phyloP scores from a whole-genome alignment of 2,329 filamentous ascomycete species.

The Ilyonectria mors-panacis region DNA sequence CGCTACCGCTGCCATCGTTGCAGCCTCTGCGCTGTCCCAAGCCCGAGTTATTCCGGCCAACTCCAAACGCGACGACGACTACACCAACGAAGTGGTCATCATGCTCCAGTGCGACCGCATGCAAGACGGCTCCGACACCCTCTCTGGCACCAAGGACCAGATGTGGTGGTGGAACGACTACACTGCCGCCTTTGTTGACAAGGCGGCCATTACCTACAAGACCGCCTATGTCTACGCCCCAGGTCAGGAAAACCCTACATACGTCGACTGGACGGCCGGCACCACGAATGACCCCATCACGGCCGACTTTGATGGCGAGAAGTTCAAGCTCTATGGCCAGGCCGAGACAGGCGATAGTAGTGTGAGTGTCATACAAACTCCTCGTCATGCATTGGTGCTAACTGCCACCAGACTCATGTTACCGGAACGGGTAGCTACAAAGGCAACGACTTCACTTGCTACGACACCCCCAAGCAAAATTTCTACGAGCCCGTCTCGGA shows the following conservation, averaged over 20 bases:
- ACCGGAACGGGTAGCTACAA: background rate
- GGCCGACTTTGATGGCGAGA: background rate
- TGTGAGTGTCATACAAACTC: background rate
- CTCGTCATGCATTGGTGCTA: background rate
- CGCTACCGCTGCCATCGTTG: background rate
- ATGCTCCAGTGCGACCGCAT: background rate
- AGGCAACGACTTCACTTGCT: background rate
- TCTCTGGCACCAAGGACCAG: background rate
- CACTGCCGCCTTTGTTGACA: background rate
- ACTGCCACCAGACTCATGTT: background rate
- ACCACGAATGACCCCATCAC: background rate
- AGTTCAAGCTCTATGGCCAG: background rate
- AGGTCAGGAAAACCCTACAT: background rate
- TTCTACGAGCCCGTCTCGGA: background rate
- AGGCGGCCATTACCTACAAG: background rate
- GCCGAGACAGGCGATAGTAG: background rate
- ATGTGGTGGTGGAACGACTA: conserved; percentile 2
- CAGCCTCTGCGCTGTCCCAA: background rate
- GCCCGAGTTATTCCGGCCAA: background rate
- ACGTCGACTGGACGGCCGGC: background rate
- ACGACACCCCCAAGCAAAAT: background rate
- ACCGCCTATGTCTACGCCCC: background rate
- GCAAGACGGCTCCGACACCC: background rate
- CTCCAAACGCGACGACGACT: background rate
- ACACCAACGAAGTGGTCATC: conserved; percentile 2